phyloP scores from a whole-genome alignment of 495 filamentous ascomycete species.

The Daldinia grandis region DNA sequence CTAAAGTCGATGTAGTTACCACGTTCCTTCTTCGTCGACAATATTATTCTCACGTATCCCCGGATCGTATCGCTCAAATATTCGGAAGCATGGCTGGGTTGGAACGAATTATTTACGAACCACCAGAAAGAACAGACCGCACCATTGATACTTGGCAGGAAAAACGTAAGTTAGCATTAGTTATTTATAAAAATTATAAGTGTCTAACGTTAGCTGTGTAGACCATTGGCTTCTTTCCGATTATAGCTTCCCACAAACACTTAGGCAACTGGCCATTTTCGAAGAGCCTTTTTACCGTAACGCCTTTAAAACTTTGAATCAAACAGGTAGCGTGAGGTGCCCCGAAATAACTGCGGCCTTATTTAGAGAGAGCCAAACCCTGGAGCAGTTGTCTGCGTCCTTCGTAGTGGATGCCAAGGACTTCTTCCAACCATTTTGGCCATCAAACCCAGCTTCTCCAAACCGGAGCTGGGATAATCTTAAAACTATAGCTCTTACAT shows the following conservation, averaged over 20 bases:
- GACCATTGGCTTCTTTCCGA: neutral
- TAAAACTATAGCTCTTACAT: neutral
- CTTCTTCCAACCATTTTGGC: constrained; percentile 27
- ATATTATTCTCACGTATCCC: neutral
- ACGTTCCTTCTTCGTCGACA: constrained; percentile 9
- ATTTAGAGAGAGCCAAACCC: neutral
- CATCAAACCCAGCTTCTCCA: neutral
- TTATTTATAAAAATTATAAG: neutral
- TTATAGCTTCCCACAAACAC: neutral
- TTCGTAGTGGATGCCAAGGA: constrained; percentile 36
- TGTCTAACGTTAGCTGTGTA: neutral
- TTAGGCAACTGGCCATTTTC: neutral
- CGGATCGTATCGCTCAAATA: neutral
- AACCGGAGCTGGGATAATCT: neutral
- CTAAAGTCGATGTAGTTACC: constrained; percentile 8
- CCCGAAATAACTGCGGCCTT: neutral
- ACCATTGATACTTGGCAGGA: neutral
- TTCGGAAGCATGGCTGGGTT: constrained; percentile 4
- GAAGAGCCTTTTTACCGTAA: neutral
- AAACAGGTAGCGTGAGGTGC: neutral
- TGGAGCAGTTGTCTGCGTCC: constrained; percentile 38
- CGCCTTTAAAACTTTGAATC: neutral
- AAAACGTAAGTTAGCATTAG: neutral
- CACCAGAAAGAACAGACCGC: neutral
- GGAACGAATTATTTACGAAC: constrained; percentile 10